Percentiles rank a stretch among this genome's conserved stretches.
phyloP scores from a whole-genome alignment of 1,284 basidiomycete genomes.

The Sporisorium iseilematis-ciliati region DNA sequence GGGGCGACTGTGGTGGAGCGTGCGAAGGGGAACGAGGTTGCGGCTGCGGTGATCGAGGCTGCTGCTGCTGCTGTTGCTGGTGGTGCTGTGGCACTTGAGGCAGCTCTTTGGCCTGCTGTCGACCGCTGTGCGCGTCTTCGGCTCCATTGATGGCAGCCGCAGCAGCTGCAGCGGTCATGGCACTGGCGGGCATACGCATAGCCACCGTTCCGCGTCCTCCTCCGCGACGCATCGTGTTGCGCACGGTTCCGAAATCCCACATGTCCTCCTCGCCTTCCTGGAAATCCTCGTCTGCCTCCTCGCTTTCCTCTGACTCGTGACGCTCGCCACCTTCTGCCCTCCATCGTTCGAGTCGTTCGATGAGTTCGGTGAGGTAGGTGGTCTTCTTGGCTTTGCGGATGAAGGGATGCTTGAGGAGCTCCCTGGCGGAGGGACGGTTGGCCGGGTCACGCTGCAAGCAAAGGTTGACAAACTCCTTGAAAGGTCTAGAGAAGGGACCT shows the following conservation, averaged over 20 bases:
- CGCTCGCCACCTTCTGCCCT: conserved; percentile 76
- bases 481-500: conserved; percentile 87
- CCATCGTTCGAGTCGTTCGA: conserved; percentile 94
- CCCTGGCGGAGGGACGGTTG: conserved; percentile 92
- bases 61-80: conserved; percentile 22
- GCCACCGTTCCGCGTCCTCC: conserved; percentile 46
- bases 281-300: conserved; percentile 54
- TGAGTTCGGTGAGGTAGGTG: conserved; percentile 91
- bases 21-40: conserved; percentile 25
- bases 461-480: conserved; percentile 91
- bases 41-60: conserved; percentile 20
- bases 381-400: conserved; percentile 94
- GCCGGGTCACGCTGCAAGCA: conserved; percentile 94
- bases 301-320: conserved; percentile 57
- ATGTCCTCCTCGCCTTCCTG: conserved; percentile 57
- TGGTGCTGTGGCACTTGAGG: conserved; percentile 41
- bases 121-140: conserved; percentile 22
- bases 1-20: conserved; percentile 30
- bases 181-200: conserved; percentile 54
- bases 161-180: conserved; percentile 48
- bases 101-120: conserved; percentile 40
- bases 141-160: conserved; percentile 38
- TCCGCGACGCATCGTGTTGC: conserved; percentile 56
- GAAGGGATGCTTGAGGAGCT: conserved; percentile 95
- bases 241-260: conserved; percentile 66